Base-by-base conservation (phyloP, 805 yeast genomes). In the Hanseniaspora singularis region DNA sequence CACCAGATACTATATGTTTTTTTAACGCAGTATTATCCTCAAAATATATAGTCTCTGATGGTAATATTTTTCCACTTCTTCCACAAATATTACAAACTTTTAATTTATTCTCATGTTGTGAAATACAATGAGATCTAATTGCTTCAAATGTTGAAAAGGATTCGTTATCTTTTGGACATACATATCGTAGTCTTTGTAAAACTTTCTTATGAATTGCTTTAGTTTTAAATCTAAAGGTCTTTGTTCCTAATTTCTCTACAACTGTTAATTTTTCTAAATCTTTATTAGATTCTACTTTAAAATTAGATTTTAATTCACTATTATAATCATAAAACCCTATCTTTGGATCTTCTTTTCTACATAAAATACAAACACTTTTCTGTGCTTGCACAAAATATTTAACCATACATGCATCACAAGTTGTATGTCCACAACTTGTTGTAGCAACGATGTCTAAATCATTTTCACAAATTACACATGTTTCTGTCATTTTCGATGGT, bases 401-500 rank as follows among this genome's bases (percentile, higher is more conserved):
- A 53, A 89, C 73, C 0, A 85, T 69, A 66, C 99, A 92, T 38
- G 61, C 64, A 57, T 86, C 84, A 62, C 99, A 92, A 0, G 87
- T 77, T 28, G 69, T 72, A 59, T 92, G 97, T 55, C 79, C 77
- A 63, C 99, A 92, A 0, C 86, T 83, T 1, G 92, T 73, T 9
- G 82, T 57, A 0, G 94, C 85, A 2, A 78, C 76, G 54, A 70
- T 73, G n/a, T 55, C 53, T 23, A 86, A 69, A 26, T 66, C 66
- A 38, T 83, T 81, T 0, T 96, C 92, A 66, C 99, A 92, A 49
- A 92, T 83, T 19, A 87, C 64, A 69, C 96, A 88, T 27, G 64
- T 5, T 11, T 8, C 39, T 12, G 39, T 9, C 39, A 36, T 41
- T 38, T 27, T 27, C 5, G 19, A n/a, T n/a, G n/a, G n/a, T n/a